Base-by-base conservation (phyloP, 768 basidiomycete genomes). In the Mycena floridula region DNA sequence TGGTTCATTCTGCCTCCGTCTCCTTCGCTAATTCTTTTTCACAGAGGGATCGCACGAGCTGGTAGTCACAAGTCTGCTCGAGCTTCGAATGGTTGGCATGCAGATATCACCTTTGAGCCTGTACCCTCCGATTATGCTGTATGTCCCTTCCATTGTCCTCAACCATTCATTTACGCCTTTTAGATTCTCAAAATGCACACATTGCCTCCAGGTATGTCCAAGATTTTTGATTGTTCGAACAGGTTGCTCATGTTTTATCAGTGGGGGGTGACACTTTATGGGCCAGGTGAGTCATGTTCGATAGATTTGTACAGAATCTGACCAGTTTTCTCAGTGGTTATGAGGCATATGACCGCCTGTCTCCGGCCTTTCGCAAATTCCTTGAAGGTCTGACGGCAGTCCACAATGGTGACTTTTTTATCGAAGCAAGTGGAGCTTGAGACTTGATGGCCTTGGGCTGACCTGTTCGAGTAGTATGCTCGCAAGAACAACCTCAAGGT, bases 261-360 rank as follows among this genome's bases (percentile, higher is more conserved):
- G 67, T 60, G 16, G 69, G 69, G n/a, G 68, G 69, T 13, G 69
- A 71, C 52, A 71, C 69, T 16, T 49, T 71, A 43, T n/a, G n/a
- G n/a, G n/a, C n/a, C n/a, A n/a, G n/a, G 69, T 71, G 48, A 49
- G 66, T 50, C 40, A 20, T 35, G 28, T 25, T 43, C 8, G 27
- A 4, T n/a, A n/a, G n/a, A n/a, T 20, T 9, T 18, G 7, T 22
- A 15, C 32, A 13, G 32, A 35, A 35, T 15, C 7, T 35, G 32
- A 35, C 18, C 18, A 18, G 15, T 35, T 15, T 15, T 7, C 18
- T 35, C 32, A 71, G 72, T 46, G 76, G 67, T 3, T 83, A 81
- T 50, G 79, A 80, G 54, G 80, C 77, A 7, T 85, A 82, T 59
- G 78, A 81, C 57, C 65, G 75, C 13, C 70, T 85, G 20, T 81